phyloP scores from a whole-genome alignment of 2,329 filamentous ascomycete genomes.

The Monilinia fructigena region DNA sequence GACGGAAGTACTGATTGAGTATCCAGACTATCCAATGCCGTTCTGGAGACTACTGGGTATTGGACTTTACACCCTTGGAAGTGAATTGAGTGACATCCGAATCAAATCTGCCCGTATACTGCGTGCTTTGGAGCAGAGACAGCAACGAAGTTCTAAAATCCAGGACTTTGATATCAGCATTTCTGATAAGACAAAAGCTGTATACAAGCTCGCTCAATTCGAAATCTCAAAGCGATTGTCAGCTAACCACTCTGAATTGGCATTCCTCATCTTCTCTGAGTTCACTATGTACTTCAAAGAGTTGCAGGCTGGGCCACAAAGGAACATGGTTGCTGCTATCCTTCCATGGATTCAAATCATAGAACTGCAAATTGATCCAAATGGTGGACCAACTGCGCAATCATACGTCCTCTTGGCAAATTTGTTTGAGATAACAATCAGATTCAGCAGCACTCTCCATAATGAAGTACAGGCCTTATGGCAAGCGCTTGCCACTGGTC shows the following conservation, averaged over 20 bases:
- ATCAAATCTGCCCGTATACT: constrained; percentile 84
- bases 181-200: constrained; percentile 95
- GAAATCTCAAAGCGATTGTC: constrained; percentile 90
- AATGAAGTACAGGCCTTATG: constrained; percentile 97
- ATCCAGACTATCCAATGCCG: constrained; percentile 76
- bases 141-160: constrained; percentile 82
- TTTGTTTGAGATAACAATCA: constrained; percentile 92
- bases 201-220: constrained; percentile 96
- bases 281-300: constrained; percentile 93
- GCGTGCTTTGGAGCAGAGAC: constrained; percentile 76
- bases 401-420: constrained; percentile 96
- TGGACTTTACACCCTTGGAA: constrained; percentile 88
- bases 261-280: constrained; percentile 93
- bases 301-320: constrained; percentile 75
- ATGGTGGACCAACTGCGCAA: constrained; percentile 82
- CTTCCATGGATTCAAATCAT: constrained; percentile 95
- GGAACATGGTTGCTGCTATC: constrained; percentile 91
- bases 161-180: constrained; percentile 98
- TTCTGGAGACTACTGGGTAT: constrained; percentile 91
- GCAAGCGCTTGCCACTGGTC: constrained; percentile 92
- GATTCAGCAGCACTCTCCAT: constrained; percentile 81
- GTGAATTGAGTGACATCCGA: constrained; percentile 83
- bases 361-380: constrained; percentile 87
- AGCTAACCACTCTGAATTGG: constrained; percentile 82
- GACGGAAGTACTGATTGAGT: constrained; percentile 79